Evolutionary conservation across 768 basidiomycete species (phyloP).

Genomic region (Lactarius pseudohatsudake): DNA sequence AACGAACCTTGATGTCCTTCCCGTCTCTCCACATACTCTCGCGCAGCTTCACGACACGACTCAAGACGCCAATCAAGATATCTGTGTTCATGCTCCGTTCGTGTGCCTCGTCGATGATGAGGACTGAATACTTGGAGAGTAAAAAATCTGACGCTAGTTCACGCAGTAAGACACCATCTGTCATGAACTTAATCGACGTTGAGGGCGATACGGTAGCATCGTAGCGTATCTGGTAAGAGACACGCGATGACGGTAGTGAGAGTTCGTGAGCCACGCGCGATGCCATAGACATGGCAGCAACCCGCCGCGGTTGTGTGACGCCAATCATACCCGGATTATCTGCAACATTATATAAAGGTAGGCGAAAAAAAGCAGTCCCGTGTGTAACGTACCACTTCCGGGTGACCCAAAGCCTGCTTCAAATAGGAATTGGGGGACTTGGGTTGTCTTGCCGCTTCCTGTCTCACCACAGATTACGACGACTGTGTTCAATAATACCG

Average conservation of each 20-base stretch:
- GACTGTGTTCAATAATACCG: slow-evolving; percentile 81
- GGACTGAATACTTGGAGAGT: slow-evolving; percentile 89
- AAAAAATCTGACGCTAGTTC: slow-evolving; percentile 92
- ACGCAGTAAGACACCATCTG: slow-evolving; percentile 93
- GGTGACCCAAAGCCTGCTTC: slow-evolving; percentile 92
- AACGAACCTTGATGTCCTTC: slow-evolving; percentile 65
- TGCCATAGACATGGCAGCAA: slow-evolving; percentile 97
- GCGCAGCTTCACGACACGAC: slow-evolving; percentile 84
- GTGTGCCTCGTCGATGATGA: slow-evolving; percentile 97
- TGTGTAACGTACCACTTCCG: slow-evolving; percentile 61
- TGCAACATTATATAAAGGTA: slow-evolving; percentile 34
- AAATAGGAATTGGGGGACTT: slow-evolving; percentile 97
- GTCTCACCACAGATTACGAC: slow-evolving; percentile 93
- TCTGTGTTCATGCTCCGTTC: slow-evolving; percentile 98
- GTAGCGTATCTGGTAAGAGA: slow-evolving; percentile 98
- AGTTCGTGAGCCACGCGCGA: slow-evolving; percentile 90
- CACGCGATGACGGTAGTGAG: slow-evolving; percentile 73
- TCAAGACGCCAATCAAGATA: slow-evolving; percentile 94
- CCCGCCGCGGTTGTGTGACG: slow-evolving; percentile 94
- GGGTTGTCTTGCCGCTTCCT: slow-evolving; percentile 97
- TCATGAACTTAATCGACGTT: slow-evolving; percentile 99
- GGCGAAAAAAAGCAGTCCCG: neutral
- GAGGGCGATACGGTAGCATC: slow-evolving; percentile 88
- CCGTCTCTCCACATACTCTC: slow-evolving; percentile 87
- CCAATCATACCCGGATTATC: slow-evolving; percentile 99